Evolutionary conservation across 257 asterid genomes (phyloP).

Genomic region (Fraxinus anomala): DNA sequence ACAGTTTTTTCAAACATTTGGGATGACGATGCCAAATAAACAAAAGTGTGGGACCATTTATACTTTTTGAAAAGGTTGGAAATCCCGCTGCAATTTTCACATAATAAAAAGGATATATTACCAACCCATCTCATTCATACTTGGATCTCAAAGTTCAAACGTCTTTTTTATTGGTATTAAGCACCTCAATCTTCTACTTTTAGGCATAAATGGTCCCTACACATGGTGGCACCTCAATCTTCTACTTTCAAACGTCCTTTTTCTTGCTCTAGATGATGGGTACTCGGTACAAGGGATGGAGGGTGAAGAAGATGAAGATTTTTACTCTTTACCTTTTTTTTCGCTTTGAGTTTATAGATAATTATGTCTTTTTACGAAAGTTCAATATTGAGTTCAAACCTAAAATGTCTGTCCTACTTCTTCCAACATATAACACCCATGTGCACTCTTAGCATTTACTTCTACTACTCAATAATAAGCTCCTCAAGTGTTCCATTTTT

Average conservation of each 20-base stretch:
- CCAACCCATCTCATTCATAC: background rate
- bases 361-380: no score
- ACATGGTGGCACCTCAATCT: background rate
- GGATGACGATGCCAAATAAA: background rate
- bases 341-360: no score
- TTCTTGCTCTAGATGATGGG: background rate
- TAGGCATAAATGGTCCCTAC: background rate
- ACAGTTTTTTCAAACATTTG: background rate
- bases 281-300: no score
- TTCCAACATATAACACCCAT: no score
- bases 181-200: background rate
- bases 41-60: background rate
- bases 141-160: background rate
- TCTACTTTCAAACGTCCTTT: background rate
- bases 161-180: conserved; percentile 3
- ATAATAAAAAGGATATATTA: background rate
- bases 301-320: no score
- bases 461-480: background rate
- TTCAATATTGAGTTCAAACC: no score
- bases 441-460: no score
- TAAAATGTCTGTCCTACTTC: no score
- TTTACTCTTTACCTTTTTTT: no score
- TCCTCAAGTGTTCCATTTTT: background rate
- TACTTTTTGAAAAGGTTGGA: background rate
- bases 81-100: background rate